Conservation (phyloP, 352 stramenopile species). For the Peronospora farinosa region DNA sequence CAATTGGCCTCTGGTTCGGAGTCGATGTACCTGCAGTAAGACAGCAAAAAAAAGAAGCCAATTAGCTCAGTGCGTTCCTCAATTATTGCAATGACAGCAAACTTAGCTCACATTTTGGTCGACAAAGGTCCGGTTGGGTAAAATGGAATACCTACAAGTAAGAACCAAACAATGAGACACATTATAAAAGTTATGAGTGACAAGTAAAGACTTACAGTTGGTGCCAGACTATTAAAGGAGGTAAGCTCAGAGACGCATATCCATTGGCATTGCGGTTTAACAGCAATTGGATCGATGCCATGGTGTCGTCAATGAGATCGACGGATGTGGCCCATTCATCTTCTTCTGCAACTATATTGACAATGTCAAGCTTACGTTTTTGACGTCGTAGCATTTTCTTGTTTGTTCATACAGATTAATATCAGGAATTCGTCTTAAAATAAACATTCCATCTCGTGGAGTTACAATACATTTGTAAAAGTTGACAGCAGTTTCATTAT, state of each 20-base stretch:
- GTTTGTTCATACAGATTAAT: background rate
- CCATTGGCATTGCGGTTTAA: constrained; percentile 31
- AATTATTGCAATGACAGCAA: background rate
- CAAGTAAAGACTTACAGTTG: constrained; percentile 37
- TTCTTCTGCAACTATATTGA: constrained; percentile 7
- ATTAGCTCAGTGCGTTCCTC: background rate
- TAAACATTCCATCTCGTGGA: no score
- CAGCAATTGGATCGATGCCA: constrained; percentile 47
- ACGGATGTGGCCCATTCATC: constrained; percentile 23
- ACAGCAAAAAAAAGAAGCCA: constrained; percentile 6
- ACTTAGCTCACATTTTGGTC: constrained; percentile 45
- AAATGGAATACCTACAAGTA: constrained; percentile 40
- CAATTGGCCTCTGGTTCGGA: constrained; percentile 33
- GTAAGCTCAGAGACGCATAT: constrained; percentile 33
- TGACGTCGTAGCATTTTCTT: constrained; percentile 22
- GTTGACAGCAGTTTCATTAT: no score
- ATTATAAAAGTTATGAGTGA: background rate
- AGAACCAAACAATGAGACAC: background rate
- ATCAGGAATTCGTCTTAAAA: no score
- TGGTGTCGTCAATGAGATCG: constrained; percentile 46
- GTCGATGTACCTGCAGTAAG: constrained; percentile 35
- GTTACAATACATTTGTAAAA: no score
- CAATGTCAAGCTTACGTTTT: constrained; percentile 24
- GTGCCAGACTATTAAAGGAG: constrained; percentile 44
- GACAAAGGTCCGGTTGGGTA: constrained; percentile 55